phyloP scores from a whole-genome alignment of 2,329 filamentous ascomycete species.

The Alternaria rosae region DNA sequence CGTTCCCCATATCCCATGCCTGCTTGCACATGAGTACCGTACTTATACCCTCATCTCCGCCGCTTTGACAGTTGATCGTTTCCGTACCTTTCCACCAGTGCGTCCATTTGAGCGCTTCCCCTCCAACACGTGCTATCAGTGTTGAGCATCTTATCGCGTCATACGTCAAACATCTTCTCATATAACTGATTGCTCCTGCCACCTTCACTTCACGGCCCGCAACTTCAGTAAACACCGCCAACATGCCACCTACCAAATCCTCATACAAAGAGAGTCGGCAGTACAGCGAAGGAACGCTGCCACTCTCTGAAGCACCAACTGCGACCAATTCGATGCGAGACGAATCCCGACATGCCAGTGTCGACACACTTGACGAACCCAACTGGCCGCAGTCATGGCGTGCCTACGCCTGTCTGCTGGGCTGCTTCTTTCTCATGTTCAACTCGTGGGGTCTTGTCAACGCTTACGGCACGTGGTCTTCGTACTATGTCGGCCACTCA shows the following conservation, averaged over 20 bases:
- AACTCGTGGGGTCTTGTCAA: constrained; percentile 59
- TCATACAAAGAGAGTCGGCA: constrained; percentile 31
- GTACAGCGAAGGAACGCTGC: constrained; percentile 27
- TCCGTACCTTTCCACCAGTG: constrained; percentile 14
- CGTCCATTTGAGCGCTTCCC: constrained; percentile 24
- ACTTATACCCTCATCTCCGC: constrained; percentile 29
- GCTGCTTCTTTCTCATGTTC: constrained; percentile 61
- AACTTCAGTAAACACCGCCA: constrained; percentile 17
- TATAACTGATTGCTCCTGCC: constrained; percentile 15
- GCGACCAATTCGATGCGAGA: constrained; percentile 34
- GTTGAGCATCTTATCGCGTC: constrained; percentile 26
- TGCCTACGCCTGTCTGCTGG: constrained; percentile 55
- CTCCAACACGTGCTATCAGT: constrained; percentile 24
- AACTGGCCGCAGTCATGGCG: constrained; percentile 56
- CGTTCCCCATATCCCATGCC: constrained; percentile 27
- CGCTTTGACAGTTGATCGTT: constrained; percentile 16
- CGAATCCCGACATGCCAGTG: constrained; percentile 23
- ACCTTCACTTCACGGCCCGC: not conserved
- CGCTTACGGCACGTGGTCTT: constrained; percentile 59
- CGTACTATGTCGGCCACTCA: constrained; percentile 57
- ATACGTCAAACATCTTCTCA: constrained; percentile 15
- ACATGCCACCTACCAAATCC: constrained; percentile 20
- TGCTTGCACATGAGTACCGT: constrained; percentile 22
- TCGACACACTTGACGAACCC: constrained; percentile 36
- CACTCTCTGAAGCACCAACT: constrained; percentile 34